These are phyloP conservation scores for Sporormia fimetaria DNA, from an alignment of 495 filamentous ascomycete genomes.

Conservation along the genomic window DNA sequence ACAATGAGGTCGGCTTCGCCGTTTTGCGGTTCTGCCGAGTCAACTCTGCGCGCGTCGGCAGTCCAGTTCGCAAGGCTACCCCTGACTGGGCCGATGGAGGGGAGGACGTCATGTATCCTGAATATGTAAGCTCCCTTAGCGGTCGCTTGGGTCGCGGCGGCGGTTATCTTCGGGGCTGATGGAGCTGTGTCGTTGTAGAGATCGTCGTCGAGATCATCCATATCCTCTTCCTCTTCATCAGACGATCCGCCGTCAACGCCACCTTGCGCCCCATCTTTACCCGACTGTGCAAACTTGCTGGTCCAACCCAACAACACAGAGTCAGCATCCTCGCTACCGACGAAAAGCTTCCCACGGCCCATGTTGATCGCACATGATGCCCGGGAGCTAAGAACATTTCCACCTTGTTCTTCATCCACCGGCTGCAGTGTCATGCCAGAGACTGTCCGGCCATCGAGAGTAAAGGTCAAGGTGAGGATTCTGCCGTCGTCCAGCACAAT, in stretches of 20 bases:
- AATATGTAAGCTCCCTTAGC: constrained; percentile 57
- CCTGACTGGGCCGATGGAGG: constrained; percentile 66
- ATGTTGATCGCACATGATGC: constrained; percentile 60
- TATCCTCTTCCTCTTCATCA: constrained; percentile 42
- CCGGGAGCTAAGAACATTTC: constrained; percentile 46
- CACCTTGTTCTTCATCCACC: constrained; percentile 49
- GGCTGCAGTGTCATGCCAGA: constrained; percentile 65
- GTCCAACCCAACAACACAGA: constrained; percentile 74
- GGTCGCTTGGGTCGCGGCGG: constrained; percentile 24
- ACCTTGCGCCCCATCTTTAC: constrained; percentile 37
- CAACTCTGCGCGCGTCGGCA: neutral
- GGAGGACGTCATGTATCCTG: constrained; percentile 60
- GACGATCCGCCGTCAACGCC: constrained; percentile 26
- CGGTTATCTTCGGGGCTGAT: constrained; percentile 24
- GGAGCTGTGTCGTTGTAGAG: constrained; percentile 46
- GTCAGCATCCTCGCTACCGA: constrained; percentile 76
- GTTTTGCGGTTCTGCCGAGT: neutral
- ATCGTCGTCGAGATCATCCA: constrained; percentile 65
- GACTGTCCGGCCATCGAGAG: constrained; percentile 83
- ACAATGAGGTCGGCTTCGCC: constrained; percentile 49
- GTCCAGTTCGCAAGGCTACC: constrained; percentile 52
- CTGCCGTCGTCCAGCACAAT: constrained; percentile 70
- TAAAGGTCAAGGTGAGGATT: constrained; percentile 67
- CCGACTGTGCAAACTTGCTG: constrained; percentile 40
- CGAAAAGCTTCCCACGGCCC: constrained; percentile 61